Percentiles rank a stretch among this genome's conserved stretches.
Evolutionary conservation across 164 flowering plant species (phyloP).

Genomic region (Aristolochia fimbriata): DNA sequence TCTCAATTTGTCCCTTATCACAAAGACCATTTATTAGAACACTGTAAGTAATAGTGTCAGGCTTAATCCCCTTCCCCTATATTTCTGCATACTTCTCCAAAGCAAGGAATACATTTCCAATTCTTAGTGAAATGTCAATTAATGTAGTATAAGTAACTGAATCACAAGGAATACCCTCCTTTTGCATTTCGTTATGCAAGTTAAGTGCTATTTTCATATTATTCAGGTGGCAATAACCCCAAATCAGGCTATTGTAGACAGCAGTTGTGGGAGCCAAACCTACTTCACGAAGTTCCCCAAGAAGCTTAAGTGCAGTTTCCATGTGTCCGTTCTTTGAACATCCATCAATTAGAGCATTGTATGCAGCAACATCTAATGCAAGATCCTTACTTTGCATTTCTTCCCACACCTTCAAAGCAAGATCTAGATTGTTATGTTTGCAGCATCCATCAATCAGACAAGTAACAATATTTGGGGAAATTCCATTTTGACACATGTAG

Average conservation of each 20-base stretch:
- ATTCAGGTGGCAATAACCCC: slow-evolving; percentile 42
- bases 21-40: slow-evolving; percentile 59
- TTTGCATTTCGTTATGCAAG: slow-evolving; percentile 44
- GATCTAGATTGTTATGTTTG: slow-evolving; percentile 37
- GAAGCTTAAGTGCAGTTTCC: slow-evolving; percentile 42
- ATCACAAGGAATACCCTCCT: slow-evolving; percentile 46
- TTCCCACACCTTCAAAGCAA: slow-evolving; percentile 43
- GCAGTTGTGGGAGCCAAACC: slow-evolving; percentile 48
- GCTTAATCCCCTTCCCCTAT: slow-evolving; percentile 45
- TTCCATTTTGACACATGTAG: slow-evolving; percentile 47
- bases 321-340: slow-evolving; percentile 55
- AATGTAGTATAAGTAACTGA: slow-evolving; percentile 53
- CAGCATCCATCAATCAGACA: slow-evolving; percentile 52
- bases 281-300: slow-evolving; percentile 42
- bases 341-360: slow-evolving; percentile 59
- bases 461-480: slow-evolving; percentile 52
- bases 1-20: slow-evolving; percentile 43
- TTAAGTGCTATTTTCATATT: slow-evolving; percentile 52
- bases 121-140: slow-evolving; percentile 55
- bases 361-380: slow-evolving; percentile 38
- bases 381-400: slow-evolving; percentile 49
- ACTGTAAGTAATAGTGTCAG: slow-evolving; percentile 38
- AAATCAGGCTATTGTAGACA: slow-evolving; percentile 56
- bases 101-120: slow-evolving; percentile 37
- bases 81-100: slow-evolving; percentile 50